Base-by-base conservation (phyloP, 768 basidiomycete genomes). In the Amanita brunnescens region DNA sequence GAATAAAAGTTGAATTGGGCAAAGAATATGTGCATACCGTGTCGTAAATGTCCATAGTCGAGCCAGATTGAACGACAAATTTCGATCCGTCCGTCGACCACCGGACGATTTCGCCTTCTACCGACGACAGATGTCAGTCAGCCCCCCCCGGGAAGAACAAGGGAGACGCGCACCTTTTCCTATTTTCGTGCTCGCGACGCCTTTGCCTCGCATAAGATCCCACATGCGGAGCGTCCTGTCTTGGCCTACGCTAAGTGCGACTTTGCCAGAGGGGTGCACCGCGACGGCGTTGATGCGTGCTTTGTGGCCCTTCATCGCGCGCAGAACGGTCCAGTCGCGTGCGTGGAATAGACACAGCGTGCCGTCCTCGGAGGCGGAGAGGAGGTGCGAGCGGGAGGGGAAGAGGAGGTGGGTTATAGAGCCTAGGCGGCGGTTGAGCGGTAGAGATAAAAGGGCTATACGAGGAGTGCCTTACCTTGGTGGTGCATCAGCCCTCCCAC, bases 121-220 rank as follows among this genome's bases (percentile, higher is more conserved):
- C 7, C 6, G 9, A 16, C 13, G 59, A 0, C 43, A 57, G 49
- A 14, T 23, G 32, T 30, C 46, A 20, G 7, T n/a, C n/a, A n/a
- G n/a, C n/a, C n/a, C n/a, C 38, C 20, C 2, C 10, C 3, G 14
- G 16, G 18, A 32, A 16, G 24, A 3, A 18, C 6, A 56, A 13
- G 7, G 23, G 35, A 12, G 52, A 1, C 12, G 63, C 75, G 49
- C 54, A 90, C 93, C 93, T 70, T 85, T 87, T 18, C 91, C 90
- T 5, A 99, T 66, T 62, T 94, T 93, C 41, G 81, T 86, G 64
- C 92, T 91, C 6, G 91, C 91, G 9, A 81, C 81, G 3, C 91
- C 90, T 64, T 87, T 86, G 0, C 95, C 95, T 40, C 94, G 74
- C 90, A 97, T 94, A 44, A 99, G 71, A 72, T 99, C 96, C 96